Conservation (phyloP, 257 asterid genomes). For the Nicotiana benthamiana region DNA sequence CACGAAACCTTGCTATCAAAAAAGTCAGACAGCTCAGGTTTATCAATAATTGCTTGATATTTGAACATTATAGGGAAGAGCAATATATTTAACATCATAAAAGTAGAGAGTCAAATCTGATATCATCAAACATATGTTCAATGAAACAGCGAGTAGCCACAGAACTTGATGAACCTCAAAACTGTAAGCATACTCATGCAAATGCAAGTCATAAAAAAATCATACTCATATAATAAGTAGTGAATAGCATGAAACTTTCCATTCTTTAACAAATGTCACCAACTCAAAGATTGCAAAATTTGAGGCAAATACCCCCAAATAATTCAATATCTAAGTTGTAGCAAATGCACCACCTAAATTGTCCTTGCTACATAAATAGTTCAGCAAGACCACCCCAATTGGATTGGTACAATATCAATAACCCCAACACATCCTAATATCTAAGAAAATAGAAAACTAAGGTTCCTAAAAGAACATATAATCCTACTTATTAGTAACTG, state of each 20-base stretch:
- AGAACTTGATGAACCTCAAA: neutral
- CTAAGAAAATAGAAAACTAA: neutral
- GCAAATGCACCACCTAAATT: neutral
- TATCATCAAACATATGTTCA: neutral
- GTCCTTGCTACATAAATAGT: neutral
- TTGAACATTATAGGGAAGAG: neutral
- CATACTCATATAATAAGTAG: neutral
- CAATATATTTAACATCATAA: neutral
- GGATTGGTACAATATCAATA: neutral
- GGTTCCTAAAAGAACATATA: neutral
- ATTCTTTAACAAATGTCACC: neutral
- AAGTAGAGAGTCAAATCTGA: neutral
- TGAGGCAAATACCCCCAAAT: neutral
- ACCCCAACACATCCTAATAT: neutral
- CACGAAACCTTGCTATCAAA: neutral
- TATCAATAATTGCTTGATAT: neutral
- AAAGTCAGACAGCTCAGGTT: neutral
- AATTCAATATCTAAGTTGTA: neutral
- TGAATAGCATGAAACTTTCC: neutral
- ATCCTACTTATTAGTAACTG: slow-evolving; percentile 23
- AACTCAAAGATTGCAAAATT: neutral
- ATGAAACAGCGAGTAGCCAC: neutral
- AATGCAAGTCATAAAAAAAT: neutral
- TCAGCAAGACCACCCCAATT: neutral
- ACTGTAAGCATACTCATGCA: neutral